These are phyloP conservation scores for Orobanche coerulescens DNA, from an alignment of 257 asterid species.

Conservation along the genomic window DNA sequence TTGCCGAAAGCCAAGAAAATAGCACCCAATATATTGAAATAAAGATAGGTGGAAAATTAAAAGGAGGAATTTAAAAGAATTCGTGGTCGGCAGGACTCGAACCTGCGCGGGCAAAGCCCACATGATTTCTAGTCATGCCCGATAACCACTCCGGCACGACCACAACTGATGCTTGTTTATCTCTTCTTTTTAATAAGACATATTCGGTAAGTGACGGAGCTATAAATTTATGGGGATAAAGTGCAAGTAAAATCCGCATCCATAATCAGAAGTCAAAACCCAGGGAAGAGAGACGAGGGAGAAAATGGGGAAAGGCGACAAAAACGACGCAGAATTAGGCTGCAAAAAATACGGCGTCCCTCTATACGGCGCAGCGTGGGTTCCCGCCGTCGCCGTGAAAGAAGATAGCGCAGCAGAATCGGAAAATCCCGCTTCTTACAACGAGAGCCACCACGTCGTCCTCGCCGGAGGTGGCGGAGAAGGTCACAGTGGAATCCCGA, in stretches of 20 bases:
- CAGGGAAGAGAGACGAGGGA: background rate
- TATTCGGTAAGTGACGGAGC: too few relatives aligned
- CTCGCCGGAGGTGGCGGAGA: constrained; percentile 98
- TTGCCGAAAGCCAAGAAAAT: too few relatives aligned
- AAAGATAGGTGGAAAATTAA: too few relatives aligned
- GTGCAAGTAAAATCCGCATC: background rate
- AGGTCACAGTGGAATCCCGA: constrained; percentile 80
- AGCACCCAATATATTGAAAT: too few relatives aligned
- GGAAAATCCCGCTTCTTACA: constrained; percentile 16
- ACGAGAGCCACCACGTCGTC: constrained; percentile 37
- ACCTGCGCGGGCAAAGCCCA: constrained; percentile 99
- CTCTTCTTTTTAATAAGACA: too few relatives aligned
- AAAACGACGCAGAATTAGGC: constrained; percentile 27
- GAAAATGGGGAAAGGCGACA: constrained; percentile 26
- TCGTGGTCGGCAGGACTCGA: constrained; percentile 99
- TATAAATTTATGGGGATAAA: too few relatives aligned
- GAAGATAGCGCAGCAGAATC: constrained; percentile 21
- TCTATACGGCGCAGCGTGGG: constrained; percentile 86
- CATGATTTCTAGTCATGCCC: constrained; percentile 99
- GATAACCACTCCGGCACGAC: constrained; percentile 99
- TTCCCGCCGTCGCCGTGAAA: constrained; percentile 32
- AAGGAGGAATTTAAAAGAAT: too few relatives aligned
- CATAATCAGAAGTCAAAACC: constrained; percentile 6
- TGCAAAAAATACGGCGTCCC: constrained; percentile 76
- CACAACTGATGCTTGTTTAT: too few relatives aligned